phyloP scores from a whole-genome alignment of 176 grass and related monocot species.

The Juncus effusus region DNA sequence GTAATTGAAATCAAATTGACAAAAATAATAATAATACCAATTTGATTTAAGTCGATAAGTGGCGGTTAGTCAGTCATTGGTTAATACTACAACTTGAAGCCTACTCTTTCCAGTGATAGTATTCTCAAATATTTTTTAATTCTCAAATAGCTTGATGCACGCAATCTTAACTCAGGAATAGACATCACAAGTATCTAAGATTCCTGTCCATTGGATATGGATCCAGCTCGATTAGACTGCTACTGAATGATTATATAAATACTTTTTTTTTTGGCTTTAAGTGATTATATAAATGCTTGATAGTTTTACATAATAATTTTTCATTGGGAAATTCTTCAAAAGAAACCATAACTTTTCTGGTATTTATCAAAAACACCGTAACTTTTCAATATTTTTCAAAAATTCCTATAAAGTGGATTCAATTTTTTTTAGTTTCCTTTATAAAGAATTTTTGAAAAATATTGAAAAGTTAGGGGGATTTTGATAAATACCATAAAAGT shows the following conservation, averaged over 20 bases:
- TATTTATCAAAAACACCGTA: too few relatives aligned
- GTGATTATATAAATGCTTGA: too few relatives aligned
- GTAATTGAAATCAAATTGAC: not conserved
- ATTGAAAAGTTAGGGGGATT: too few relatives aligned
- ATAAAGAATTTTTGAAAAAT: too few relatives aligned
- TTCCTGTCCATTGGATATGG: not conserved
- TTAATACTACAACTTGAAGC: not conserved
- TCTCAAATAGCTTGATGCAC: not conserved
- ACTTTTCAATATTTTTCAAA: too few relatives aligned
- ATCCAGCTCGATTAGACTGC: conserved; percentile 12
- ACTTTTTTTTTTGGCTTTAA: not conserved
- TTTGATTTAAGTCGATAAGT: not conserved
- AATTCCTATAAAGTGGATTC: too few relatives aligned
- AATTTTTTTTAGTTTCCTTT: too few relatives aligned
- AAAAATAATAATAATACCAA: not conserved
- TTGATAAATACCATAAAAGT: too few relatives aligned
- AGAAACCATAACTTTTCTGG: too few relatives aligned
- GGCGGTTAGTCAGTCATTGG: not conserved
- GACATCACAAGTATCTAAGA: conserved; percentile 5
- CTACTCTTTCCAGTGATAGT: not conserved
- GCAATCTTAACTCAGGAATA: not conserved
- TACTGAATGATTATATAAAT: not conserved
- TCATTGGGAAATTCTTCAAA: too few relatives aligned
- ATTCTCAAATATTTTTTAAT: not conserved
- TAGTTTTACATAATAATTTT: too few relatives aligned